Conservation (phyloP, 768 basidiomycete genomes). For the Hemileccinum impolitum region DNA sequence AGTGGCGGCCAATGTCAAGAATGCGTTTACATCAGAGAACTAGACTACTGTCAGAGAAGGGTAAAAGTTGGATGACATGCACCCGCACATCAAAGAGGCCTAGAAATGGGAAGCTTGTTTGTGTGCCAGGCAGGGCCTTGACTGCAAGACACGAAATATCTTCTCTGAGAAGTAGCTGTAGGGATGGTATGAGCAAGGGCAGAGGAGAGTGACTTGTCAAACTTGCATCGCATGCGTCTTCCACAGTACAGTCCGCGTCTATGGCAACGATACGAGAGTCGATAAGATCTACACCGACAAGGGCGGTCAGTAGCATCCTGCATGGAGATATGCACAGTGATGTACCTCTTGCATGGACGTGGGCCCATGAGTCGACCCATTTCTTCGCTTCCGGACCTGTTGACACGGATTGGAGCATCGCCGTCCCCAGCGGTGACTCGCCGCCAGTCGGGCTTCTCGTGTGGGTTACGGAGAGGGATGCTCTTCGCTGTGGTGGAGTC, state of each 20-base stretch:
- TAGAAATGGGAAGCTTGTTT: conserved; percentile 32
- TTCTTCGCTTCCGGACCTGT: conserved; percentile 37
- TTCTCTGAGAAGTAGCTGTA: conserved; percentile 59
- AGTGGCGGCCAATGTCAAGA: conserved; percentile 78
- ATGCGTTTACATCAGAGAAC: conserved; percentile 89
- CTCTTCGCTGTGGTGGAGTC: conserved; percentile 15
- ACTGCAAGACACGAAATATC: conserved; percentile 66
- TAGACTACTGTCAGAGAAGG: conserved; percentile 29
- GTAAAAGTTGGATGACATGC: neutral
- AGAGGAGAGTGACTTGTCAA: neutral
- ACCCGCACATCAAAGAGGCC: conserved; percentile 74
- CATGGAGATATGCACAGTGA: neutral
- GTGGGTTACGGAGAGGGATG: conserved; percentile 18
- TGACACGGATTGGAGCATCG: conserved; percentile 9
- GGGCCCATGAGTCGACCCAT: conserved; percentile 60
- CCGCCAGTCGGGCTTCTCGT: conserved; percentile 11
- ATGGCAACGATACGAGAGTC: conserved; percentile 65
- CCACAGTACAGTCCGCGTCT: conserved; percentile 70
- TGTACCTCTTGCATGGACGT: conserved; percentile 56
- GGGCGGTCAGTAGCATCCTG: neutral
- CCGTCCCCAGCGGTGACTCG: conserved; percentile 15
- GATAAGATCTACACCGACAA: conserved; percentile 52
- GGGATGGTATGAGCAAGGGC: neutral
- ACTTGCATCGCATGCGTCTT: conserved; percentile 78
- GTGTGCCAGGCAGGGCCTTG: conserved; percentile 31